Evolutionary conservation across 148 eudicot genomes (phyloP), one percentile per base, ranked within the genome.

Genomic region (Silene conica): DNA sequence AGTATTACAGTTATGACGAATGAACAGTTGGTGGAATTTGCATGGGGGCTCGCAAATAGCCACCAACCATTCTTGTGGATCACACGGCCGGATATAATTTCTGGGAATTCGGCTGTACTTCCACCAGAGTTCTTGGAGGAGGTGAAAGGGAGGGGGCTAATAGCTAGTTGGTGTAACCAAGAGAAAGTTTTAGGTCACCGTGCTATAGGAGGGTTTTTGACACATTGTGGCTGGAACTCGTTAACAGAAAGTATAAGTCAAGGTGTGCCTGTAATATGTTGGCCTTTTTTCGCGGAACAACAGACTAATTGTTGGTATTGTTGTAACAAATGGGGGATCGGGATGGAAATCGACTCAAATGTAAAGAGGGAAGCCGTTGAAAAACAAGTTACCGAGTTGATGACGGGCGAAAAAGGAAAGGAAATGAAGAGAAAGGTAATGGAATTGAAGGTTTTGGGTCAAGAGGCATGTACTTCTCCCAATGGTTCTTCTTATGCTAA

Each of bases 231-330:
- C 3, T 82, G 84, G 84, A 82, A 82, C 57, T 82, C 81, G 13
- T 75, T 64, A 0, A 0, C 74, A 5, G 84, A 81, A 48, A 74
- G 48, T 38, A 34, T 81, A 1, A 28, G 16, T 16, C 60, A 67
- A 3, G 84, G 77, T 10, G 79, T 82, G 71, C 81, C 84, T 1
- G 41, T 79, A 57, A 19, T 82, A 0, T 82, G 81, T 16, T 82
- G 85, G 85, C 82, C 85, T 6, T 82, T 78, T 48, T 82, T 82
- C 52, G 74, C 82, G 2, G 85, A 82, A 38, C 85, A 79, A 34
- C 82, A 78, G 18, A 78, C 82, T 2, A 82, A 82, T 48, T 75
- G 82, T 57, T 79, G 85, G 85, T 82, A 23, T 46, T 34, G 74
- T 31, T 75, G 82, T 56, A 52, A 5, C 0, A 72, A 54, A 6